Percentiles rank a stretch among this genome's conserved stretches.
phyloP scores from a whole-genome alignment of 805 yeast species.

The Lipomyces lipofer region DNA sequence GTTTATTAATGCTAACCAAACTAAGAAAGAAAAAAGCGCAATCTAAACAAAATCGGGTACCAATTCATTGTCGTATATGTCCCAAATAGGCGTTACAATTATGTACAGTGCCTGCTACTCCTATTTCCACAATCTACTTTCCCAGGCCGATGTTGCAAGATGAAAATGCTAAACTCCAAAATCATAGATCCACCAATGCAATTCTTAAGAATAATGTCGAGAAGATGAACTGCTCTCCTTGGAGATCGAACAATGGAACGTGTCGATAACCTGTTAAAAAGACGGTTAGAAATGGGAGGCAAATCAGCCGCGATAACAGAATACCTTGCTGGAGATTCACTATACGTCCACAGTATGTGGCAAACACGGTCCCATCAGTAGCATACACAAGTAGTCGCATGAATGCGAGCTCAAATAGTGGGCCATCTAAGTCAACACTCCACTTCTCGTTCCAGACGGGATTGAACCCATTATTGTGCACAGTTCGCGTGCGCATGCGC shows the following conservation, averaged over 20 bases:
- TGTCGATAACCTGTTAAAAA: conserved; percentile 59
- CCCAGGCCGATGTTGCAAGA: too few species aligned
- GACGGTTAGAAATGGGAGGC: too few species aligned
- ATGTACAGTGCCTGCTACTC: too few species aligned
- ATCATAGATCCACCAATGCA: conserved; percentile 30
- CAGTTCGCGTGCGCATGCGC: conserved; percentile 38
- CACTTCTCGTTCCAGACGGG: conserved; percentile 75
- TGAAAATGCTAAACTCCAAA: too few species aligned
- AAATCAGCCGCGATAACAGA: background rate
- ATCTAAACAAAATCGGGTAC: too few species aligned
- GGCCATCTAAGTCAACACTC: conserved; percentile 44
- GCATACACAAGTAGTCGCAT: conserved; percentile 40
- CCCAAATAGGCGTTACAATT: too few species aligned
- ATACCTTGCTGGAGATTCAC: conserved; percentile 65
- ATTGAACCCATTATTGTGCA: conserved; percentile 76
- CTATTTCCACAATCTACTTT: too few species aligned
- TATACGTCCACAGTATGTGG: conserved; percentile 61
- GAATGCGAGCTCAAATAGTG: conserved; percentile 40
- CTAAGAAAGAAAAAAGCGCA: too few species aligned
- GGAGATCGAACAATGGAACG: conserved; percentile 68
- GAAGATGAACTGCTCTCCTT: conserved; percentile 75
- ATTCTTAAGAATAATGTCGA: conserved; percentile 53
- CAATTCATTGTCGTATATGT: too few species aligned
- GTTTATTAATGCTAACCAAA: too few species aligned
- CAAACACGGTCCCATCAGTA: conserved; percentile 46